A percentile compares a stretch with the other conserved stretches of the same genome.
Conservation (phyloP, 208 protist species). For the Strigomonas culicis region DNA sequence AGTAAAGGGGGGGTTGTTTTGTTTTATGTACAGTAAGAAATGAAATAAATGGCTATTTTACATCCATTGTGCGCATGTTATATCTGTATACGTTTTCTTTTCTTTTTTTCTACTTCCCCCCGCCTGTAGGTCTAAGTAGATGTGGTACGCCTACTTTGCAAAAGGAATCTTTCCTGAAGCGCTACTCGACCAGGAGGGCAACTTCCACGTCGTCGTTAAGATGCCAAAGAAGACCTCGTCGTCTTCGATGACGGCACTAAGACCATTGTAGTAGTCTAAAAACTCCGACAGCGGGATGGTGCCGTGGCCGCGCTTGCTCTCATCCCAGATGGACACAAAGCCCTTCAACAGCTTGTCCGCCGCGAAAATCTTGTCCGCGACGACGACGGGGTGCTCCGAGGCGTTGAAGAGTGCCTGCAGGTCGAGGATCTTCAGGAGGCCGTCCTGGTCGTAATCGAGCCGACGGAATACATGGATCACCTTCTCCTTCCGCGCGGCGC, state of each 20-base stretch:
- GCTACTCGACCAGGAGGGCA: constrained; percentile 32
- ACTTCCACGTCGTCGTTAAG: constrained; percentile 82
- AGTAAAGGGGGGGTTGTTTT: no score
- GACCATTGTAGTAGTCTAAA: constrained; percentile 91
- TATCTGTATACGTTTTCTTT: not conserved
- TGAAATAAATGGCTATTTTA: not conserved
- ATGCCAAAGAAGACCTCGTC: constrained; percentile 83
- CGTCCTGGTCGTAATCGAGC: constrained; percentile 83
- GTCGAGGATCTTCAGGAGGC: constrained; percentile 72
- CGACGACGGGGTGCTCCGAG: constrained; percentile 77
- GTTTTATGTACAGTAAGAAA: no score
- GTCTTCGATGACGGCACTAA: constrained; percentile 83
- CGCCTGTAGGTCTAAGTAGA: not conserved
- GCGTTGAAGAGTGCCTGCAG: constrained; percentile 80
- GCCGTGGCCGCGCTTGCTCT: constrained; percentile 70
- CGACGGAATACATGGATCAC: constrained; percentile 71
- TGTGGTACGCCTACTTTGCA: not conserved
- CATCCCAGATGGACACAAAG: constrained; percentile 86
- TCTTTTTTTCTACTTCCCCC: not conserved
- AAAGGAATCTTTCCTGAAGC: constrained; percentile 4
- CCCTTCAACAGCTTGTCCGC: constrained; percentile 78
- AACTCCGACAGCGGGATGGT: constrained; percentile 86
- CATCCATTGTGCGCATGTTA: not conserved
- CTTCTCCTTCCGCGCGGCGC: constrained; percentile 64
- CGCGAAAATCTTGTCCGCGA: constrained; percentile 61